Conservation (phyloP, 2,329 filamentous ascomycete species). For the Hymenoscyphus fraxineus region DNA sequence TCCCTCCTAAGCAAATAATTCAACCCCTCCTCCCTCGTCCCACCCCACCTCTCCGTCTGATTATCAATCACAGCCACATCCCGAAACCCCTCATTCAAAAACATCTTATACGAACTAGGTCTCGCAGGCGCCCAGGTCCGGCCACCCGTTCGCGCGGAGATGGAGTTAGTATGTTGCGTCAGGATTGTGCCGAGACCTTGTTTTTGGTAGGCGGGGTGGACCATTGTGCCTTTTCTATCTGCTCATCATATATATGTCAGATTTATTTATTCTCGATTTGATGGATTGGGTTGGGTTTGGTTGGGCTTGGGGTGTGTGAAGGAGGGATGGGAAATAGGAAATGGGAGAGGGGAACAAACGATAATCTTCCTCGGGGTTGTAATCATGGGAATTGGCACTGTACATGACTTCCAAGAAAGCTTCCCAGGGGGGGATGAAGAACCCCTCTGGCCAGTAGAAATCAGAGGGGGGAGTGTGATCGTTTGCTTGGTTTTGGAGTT, state of each 20-base stretch:
- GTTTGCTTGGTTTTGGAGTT: constrained; percentile 14
- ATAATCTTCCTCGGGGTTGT: constrained; percentile 25
- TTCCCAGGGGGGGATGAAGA: constrained; percentile 16
- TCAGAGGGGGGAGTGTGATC: constrained; percentile 15
- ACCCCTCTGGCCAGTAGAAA: constrained; percentile 11
- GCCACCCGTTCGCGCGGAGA: constrained; percentile 15
- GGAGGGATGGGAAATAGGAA: background rate
- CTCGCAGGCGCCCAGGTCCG: constrained; percentile 20
- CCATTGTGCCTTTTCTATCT: constrained; percentile 26
- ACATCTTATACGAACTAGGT: constrained; percentile 18
- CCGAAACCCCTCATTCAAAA: constrained; percentile 17
- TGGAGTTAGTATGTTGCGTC: constrained; percentile 22
- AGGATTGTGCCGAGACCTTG: constrained; percentile 18
- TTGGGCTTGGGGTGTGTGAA: background rate
- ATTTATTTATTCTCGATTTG: background rate
- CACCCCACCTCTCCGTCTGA: constrained; percentile 18
- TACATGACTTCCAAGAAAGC: constrained; percentile 14
- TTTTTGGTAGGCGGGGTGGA: constrained; percentile 23
- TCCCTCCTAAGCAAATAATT: constrained; percentile 9
- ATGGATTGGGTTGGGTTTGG: background rate
- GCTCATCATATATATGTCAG: too few species aligned
- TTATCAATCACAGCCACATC: constrained; percentile 16
- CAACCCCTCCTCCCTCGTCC: constrained; percentile 11
- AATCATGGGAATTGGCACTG: constrained; percentile 16
- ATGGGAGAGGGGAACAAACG: constrained; percentile 13